These are phyloP conservation scores for Saitozyma podzolica DNA, from an alignment of 768 basidiomycete genomes.

Conservation along the genomic window DNA sequence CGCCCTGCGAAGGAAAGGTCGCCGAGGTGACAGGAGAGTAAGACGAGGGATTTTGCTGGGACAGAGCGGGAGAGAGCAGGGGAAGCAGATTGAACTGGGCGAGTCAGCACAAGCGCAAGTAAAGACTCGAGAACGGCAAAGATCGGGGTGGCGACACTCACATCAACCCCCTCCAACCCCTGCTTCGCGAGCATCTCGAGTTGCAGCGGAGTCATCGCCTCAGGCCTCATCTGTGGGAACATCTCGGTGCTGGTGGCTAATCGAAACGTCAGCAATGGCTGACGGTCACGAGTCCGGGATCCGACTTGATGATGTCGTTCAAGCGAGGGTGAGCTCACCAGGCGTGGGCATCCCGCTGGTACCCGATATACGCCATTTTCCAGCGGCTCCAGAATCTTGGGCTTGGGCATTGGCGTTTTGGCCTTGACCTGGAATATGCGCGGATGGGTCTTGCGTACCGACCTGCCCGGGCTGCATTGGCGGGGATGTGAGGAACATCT, in stretches of 20 bases:
- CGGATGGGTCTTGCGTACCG: no score
- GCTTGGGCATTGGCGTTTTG: no score
- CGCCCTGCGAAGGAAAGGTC: slow-evolving; percentile 14
- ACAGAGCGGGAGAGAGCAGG: slow-evolving; percentile 54
- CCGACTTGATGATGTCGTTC: no score
- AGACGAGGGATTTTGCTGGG: slow-evolving; percentile 35
- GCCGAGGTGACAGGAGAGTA: slow-evolving; percentile 24
- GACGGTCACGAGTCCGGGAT: no score
- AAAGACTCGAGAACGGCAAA: not conserved
- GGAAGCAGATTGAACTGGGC: slow-evolving; percentile 52
- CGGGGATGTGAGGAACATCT: not conserved
- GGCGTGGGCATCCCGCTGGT: no score
- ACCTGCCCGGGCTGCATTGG: no score
- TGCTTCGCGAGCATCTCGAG: slow-evolving; percentile 36
- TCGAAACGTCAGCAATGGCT: no score
- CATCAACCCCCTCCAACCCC: slow-evolving; percentile 35
- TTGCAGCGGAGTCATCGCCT: slow-evolving; percentile 47
- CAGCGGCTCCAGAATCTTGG: no score
- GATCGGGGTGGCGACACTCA: slow-evolving; percentile 23
- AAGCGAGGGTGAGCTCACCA: no score
- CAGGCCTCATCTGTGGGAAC: slow-evolving; percentile 32
- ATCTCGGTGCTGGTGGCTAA: slow-evolving; percentile 37
- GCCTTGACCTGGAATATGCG: no score
- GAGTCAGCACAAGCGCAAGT: not conserved
- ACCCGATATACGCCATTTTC: no score